A percentile compares a stretch with the other conserved stretches of the same genome.
Evolutionary conservation across 2,329 filamentous ascomycete species (phyloP).

Genomic region (Basipetospora sp.): DNA sequence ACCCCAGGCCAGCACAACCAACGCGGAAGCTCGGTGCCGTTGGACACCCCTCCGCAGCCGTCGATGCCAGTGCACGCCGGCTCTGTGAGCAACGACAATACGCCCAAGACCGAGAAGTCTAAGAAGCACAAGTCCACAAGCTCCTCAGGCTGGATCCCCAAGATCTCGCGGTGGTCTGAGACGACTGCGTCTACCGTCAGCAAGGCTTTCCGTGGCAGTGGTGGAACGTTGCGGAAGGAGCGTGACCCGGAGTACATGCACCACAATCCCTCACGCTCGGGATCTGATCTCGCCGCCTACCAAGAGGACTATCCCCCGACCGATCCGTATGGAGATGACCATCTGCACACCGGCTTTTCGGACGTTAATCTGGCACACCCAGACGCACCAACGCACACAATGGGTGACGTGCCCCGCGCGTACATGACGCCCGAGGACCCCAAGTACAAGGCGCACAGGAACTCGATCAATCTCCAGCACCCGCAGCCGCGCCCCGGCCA

Average conservation of each 20-base stretch:
- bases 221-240: constrained; percentile 30
- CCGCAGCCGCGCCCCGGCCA: constrained; percentile 63
- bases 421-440: constrained; percentile 49
- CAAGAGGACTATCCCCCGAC: constrained; percentile 41
- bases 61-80: constrained; percentile 22
- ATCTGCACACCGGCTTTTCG: constrained; percentile 42
- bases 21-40: constrained; percentile 35
- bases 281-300: constrained; percentile 57
- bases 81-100: constrained; percentile 59
- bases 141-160: constrained; percentile 68
- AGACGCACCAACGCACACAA: not conserved
- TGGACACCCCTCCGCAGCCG: constrained; percentile 44
- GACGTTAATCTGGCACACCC: constrained; percentile 29
- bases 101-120: constrained; percentile 55
- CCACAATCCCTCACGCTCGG: constrained; percentile 53
- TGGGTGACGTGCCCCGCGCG: constrained; percentile 19
- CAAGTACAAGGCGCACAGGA: constrained; percentile 69
- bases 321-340: constrained; percentile 45
- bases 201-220: constrained; percentile 58
- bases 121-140: constrained; percentile 81
- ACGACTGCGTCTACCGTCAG: constrained; percentile 82
- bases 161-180: constrained; percentile 94
- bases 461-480: constrained; percentile 66
- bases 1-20: constrained; percentile 42
- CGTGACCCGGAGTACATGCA: constrained; percentile 38